Evolutionary conservation across 345 rosid species (phyloP).

Genomic region (Pugionium dolabratum): DNA sequence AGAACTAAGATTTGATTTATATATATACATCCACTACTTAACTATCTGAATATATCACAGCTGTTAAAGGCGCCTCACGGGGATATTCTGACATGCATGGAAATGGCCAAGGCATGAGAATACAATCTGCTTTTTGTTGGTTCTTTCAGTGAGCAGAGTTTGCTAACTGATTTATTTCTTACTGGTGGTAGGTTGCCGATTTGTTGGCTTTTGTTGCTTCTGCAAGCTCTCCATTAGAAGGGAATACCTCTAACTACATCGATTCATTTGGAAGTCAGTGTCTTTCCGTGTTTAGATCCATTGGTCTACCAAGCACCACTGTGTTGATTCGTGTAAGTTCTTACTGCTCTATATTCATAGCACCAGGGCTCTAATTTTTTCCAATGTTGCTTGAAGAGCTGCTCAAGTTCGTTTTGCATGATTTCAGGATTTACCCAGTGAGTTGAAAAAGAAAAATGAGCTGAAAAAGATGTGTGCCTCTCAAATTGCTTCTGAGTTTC

Average conservation of each 20-base stretch:
- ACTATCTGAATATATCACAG: conserved; percentile 37
- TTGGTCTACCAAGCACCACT: too few relatives aligned
- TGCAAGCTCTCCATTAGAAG: conserved; percentile 60
- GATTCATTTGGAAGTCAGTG: conserved; percentile 87
- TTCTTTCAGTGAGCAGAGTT: conserved; percentile 3
- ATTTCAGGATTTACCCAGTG: conserved; percentile 71
- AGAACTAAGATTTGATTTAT: too few relatives aligned
- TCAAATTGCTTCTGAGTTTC: conserved; percentile 53
- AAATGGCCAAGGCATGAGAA: too few relatives aligned
- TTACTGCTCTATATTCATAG: neutral
- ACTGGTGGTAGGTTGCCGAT: conserved; percentile 77
- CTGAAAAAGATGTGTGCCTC: conserved; percentile 53
- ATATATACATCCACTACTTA: too few relatives aligned
- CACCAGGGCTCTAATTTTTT: neutral
- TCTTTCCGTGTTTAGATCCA: neutral
- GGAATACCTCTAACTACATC: conserved; percentile 41
- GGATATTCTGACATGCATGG: conserved; percentile 42
- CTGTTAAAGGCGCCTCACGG: conserved; percentile 85
- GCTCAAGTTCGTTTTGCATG: conserved; percentile 12
- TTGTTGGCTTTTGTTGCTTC: conserved; percentile 92
- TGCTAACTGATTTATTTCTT: conserved; percentile 7
- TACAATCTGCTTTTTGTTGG: neutral
- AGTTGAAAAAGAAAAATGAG: conserved; percentile 62
- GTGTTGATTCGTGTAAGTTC: too few relatives aligned
- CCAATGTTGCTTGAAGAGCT: conserved; percentile 4